Percentiles rank a stretch among this genome's conserved stretches.
Conservation (phyloP, 768 basidiomycete genomes). For the Peribolospora baueri region DNA sequence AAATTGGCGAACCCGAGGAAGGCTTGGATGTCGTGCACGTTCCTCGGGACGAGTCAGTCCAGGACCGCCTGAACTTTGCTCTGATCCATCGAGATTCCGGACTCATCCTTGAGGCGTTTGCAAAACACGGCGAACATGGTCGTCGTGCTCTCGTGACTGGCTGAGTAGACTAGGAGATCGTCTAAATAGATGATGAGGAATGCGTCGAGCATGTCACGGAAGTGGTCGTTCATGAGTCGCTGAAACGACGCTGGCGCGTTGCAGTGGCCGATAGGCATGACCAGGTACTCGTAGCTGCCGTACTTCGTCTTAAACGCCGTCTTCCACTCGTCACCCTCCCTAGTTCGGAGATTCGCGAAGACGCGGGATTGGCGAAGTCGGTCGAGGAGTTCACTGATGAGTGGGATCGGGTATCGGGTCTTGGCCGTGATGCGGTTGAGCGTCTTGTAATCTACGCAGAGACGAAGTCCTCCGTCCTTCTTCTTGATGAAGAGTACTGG, state of each 20-base stretch:
- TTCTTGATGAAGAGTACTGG: conserved; percentile 10
- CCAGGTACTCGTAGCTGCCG: conserved; percentile 24
- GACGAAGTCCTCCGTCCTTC: conserved; percentile 3
- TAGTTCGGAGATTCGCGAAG: conserved; percentile 21
- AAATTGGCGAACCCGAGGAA: conserved; percentile 29
- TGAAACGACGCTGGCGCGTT: conserved; percentile 24
- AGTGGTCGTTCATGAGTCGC: conserved; percentile 23
- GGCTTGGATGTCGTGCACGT: conserved; percentile 19
- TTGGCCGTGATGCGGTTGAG: conserved; percentile 8
- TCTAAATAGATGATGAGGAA: conserved; percentile 25
- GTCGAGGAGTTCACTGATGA: conserved; percentile 6
- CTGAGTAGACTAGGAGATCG: conserved; percentile 27
- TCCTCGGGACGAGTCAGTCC: conserved; percentile 22
- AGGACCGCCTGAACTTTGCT: conserved; percentile 23
- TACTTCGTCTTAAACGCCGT: conserved; percentile 24
- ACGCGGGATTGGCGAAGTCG: conserved; percentile 13
- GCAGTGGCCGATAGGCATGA: conserved; percentile 23
- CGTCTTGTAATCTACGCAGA: conserved; percentile 9
- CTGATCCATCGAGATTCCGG: conserved; percentile 22
- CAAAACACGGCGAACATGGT: conserved; percentile 20
- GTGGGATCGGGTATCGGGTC: conserved; percentile 10
- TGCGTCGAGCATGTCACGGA: conserved; percentile 22
- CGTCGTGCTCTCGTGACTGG: conserved; percentile 18
- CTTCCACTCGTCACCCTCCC: conserved; percentile 25
- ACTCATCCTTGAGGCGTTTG: conserved; percentile 15